Conservation (phyloP, 345 rosid genomes). For the Eucalyptus albens region DNA sequence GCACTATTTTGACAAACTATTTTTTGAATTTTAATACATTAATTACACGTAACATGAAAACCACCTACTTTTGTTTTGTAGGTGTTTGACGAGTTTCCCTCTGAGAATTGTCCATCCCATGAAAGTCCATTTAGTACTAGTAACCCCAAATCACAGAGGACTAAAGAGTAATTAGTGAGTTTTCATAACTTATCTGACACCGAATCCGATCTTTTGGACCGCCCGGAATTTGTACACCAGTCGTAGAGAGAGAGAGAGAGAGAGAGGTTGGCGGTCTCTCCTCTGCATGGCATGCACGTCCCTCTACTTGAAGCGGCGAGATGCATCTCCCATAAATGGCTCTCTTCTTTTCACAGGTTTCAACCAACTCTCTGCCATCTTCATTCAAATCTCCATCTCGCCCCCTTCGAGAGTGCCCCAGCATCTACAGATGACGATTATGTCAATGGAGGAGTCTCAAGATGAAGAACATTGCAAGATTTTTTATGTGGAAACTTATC, state of each 20-base stretch:
- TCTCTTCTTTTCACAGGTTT: not conserved
- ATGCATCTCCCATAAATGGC: not conserved
- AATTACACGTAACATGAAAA: not conserved
- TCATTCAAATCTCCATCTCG: not conserved
- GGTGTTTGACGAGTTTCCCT: not conserved
- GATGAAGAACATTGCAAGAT: constrained; percentile 65
- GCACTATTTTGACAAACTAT: not conserved
- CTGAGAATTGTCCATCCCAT: not conserved
- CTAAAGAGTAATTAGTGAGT: not conserved
- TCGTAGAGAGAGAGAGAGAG: not conserved
- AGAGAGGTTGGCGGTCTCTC: not conserved
- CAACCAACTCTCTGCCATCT: not conserved
- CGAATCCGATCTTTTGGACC: not conserved
- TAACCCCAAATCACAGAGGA: not conserved
- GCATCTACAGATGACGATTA: constrained; percentile 69
- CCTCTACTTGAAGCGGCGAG: not conserved
- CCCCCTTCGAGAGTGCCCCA: not conserved
- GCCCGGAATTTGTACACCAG: not conserved
- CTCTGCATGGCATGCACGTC: not conserved
- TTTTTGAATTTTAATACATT: not conserved
- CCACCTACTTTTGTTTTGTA: not conserved
- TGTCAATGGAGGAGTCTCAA: constrained; percentile 75
- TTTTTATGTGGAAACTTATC: constrained; percentile 48
- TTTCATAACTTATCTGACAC: not conserved
- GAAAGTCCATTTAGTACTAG: not conserved